Evolutionary conservation across 2,329 filamentous ascomycete genomes (phyloP), one percentile per base, ranked within the genome.

Genomic region (Magnaporthales sp.): DNA sequence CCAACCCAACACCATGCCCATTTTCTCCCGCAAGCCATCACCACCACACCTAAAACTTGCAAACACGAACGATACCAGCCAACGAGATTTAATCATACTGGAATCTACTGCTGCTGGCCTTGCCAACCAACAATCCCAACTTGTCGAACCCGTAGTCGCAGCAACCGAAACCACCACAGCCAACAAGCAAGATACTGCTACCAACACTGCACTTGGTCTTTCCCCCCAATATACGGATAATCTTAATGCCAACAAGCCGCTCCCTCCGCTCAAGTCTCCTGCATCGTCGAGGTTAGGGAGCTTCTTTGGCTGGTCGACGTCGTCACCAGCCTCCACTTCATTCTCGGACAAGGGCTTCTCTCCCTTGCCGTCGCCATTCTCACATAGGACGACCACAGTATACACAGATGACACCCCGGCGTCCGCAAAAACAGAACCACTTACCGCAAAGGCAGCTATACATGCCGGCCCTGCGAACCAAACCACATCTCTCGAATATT

Each of bases 251-350:
- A 83, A 85, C 74, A 86, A 85, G 70, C 83, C 83, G 29, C 56
- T 31, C 22, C 69, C 71, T 15, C 73, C 85, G 4, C 84, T 84
- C 11, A 85, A 79, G 69, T 86, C 84, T 7, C 84, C 85, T 67
- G 74, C 75, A 70, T 76, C 84, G 66, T 75, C 84, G 73, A 75
- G 81, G 69, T 78, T 86, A 69, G 81, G 81, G 66, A 79, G 76
- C 31, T 80, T 86, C 70, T 86, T 87, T 72, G 81, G 80, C 71
- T 87, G 85, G 85, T 77, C 78, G 66, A 76, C 77, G 63, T 80
- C 77, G 29, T 78, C 79, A 7, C 76, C 81, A 46, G 79, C 82
- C 9, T 80, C 82, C 24, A 83, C 82, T 22, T 82, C 85, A 56
- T 80, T 80, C 70, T 86, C 84, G 2, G 83, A 84, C 67, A 77